Conservation (phyloP, 768 basidiomycete species). For the Tylopilus subfusipes region DNA sequence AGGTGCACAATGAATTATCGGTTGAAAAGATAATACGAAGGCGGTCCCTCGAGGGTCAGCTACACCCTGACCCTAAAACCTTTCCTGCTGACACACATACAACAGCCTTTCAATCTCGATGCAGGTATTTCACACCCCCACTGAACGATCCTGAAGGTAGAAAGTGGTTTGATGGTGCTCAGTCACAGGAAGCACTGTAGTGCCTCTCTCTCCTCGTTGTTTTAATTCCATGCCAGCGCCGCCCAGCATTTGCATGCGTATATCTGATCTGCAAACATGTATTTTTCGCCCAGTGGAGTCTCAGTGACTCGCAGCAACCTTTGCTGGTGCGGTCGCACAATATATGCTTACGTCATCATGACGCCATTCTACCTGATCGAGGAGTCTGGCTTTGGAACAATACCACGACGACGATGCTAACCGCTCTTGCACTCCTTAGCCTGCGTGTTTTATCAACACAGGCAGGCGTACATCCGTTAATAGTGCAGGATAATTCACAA, state of each 20-base stretch:
- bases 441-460: constrained; percentile 11
- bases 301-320: constrained; percentile 1
- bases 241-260: constrained; percentile 12
- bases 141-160: constrained; percentile 53
- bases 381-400: constrained; percentile 1
- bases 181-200: constrained; percentile 33
- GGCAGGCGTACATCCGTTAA: constrained; percentile 16
- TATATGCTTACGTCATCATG: constrained; percentile 26
- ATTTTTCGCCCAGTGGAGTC: constrained; percentile 3
- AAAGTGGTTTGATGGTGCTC: constrained; percentile 50
- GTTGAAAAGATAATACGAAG: constrained; percentile 71
- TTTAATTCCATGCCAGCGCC: constrained; percentile 23
- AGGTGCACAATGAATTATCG: constrained; percentile 69
- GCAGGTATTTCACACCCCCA: constrained; percentile 75
- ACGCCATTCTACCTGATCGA: constrained; percentile 16
- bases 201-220: constrained; percentile 28
- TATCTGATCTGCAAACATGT: constrained; percentile 13
- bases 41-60: constrained; percentile 67
- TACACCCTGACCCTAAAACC: constrained; percentile 13
- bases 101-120: constrained; percentile 74
- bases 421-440: constrained; percentile 15
- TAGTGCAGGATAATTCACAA: constrained; percentile 21
- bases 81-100: constrained; percentile 18
- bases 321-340: not conserved
- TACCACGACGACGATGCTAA: constrained; percentile 23